A percentile compares a stretch with the other conserved stretches of the same genome.
Conservation (phyloP, 495 filamentous ascomycete genomes). For the Tuber brumale region DNA sequence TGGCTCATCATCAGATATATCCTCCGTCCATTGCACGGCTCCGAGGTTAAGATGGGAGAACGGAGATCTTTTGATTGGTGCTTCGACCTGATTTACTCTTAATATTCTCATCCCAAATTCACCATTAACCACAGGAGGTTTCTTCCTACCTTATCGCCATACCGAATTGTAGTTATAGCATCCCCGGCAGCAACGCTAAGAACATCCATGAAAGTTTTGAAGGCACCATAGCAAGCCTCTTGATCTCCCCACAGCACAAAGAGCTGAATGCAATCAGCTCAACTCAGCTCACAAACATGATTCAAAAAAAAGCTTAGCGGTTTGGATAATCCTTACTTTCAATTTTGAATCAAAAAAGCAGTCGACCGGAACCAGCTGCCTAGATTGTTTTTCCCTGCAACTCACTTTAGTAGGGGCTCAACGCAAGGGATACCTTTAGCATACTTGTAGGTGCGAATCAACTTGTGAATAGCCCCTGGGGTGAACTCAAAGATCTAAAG, state of each 20-base stretch:
- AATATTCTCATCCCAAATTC: conserved; percentile 6
- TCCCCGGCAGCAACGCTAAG: conserved; percentile 11
- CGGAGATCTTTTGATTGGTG: conserved; percentile 30
- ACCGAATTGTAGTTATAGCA: conserved; percentile 7
- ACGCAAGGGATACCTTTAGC: neutral
- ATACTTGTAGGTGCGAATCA: conserved; percentile 28
- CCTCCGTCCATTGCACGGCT: conserved; percentile 28
- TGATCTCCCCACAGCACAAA: conserved; percentile 36
- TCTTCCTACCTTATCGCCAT: conserved; percentile 10
- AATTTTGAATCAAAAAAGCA: conserved; percentile 30
- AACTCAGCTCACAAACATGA: neutral
- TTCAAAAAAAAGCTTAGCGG: neutral
- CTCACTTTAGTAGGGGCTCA: conserved; percentile 3
- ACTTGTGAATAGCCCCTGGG: conserved; percentile 22
- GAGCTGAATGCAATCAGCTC: conserved; percentile 14
- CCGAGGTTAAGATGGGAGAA: conserved; percentile 31
- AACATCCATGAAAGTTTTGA: conserved; percentile 25
- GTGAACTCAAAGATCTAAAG: conserved; percentile 33
- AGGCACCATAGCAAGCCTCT: conserved; percentile 24
- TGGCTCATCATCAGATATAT: conserved; percentile 9
- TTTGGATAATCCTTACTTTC: conserved; percentile 14
- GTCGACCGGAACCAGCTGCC: conserved; percentile 27
- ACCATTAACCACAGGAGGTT: neutral
- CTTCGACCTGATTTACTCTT: conserved; percentile 18
- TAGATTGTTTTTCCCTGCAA: conserved; percentile 11